Evolutionary conservation across 768 basidiomycete species (phyloP).

Genomic region (Pulveroboletus sp.): DNA sequence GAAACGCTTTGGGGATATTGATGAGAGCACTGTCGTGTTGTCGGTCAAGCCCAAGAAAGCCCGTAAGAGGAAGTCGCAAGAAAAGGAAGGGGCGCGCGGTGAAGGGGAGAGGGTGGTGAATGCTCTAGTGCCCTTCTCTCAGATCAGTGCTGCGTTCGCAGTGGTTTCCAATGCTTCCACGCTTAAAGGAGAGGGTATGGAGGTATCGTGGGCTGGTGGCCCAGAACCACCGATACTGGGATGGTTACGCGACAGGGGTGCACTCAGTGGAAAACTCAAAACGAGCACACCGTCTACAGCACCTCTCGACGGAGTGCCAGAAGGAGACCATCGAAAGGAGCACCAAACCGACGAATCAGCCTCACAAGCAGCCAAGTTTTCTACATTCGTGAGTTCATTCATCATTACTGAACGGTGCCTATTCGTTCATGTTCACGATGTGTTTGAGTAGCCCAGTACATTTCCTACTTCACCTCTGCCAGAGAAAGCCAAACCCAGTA

Average conservation of each 20-base stretch:
- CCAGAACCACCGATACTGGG: slow-evolving; percentile 63
- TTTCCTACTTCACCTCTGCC: slow-evolving; percentile 14
- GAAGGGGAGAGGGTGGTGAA: slow-evolving; percentile 49
- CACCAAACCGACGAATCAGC: background rate
- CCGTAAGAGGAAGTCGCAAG: slow-evolving; percentile 34
- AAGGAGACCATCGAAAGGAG: background rate
- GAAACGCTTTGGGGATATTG: slow-evolving; percentile 56
- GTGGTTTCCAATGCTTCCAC: slow-evolving; percentile 59
- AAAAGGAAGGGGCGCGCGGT: slow-evolving; percentile 36
- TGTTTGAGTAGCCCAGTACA: slow-evolving; percentile 16
- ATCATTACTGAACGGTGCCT: background rate
- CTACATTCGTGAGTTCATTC: slow-evolving; percentile 30
- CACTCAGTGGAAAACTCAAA: slow-evolving; percentile 37
- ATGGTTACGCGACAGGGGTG: slow-evolving; percentile 71
- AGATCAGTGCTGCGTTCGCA: slow-evolving; percentile 71
- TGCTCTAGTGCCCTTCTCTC: slow-evolving; percentile 72
- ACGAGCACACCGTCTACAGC: slow-evolving; percentile 12
- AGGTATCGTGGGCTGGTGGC: slow-evolving; percentile 70
- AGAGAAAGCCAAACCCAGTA: slow-evolving; percentile 22
- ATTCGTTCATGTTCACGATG: slow-evolving; percentile 3
- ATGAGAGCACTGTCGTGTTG: slow-evolving; percentile 61
- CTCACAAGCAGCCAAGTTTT: slow-evolving; percentile 37
- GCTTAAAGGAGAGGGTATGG: slow-evolving; percentile 55
- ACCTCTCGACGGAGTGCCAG: slow-evolving; percentile 16
- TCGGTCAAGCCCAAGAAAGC: slow-evolving; percentile 55